Base-by-base conservation (phyloP, 2,329 filamentous ascomycete species). In the Penicillium rolfsii region DNA sequence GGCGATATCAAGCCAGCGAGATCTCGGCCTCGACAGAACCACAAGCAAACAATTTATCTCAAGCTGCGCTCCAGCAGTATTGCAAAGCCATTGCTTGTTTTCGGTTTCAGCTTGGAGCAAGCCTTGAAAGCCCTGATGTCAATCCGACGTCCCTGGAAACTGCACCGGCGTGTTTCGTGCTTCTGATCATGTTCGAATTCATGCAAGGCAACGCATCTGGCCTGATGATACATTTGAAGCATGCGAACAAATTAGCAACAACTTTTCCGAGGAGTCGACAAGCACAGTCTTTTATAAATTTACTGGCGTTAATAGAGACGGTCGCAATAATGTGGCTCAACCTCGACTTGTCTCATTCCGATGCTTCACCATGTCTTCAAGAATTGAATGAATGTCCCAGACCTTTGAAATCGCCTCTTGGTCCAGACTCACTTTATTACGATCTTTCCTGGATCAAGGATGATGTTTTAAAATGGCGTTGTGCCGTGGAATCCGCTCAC, bases 131-230 rank as follows among this genome's bases (percentile, higher is more conserved):
- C 16, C 36, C 1, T 14, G 36, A 40, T 7, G 36, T 1, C 36
- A 40, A 40, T 40, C 5, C 6, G 36, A 5, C 5, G 16, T n/a
- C 36, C 2, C 16, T 40, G 36, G 36, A 40, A 40, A 40, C 36
- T 43, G 38, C 38, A 19, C 43, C 43, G 1, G 24, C 24, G 14
- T 55, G 52, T 30, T 41, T 41, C 26, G n/a, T 55, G 24, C 52
- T 55, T 41, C 24, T 55, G n/a, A 46, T 46, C n/a, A 43, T 55
- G 36, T 55, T 55, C 38, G 52, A 55, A 24, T 55, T 55, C 24
- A 30, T 55, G 52, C 52, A 55, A 22, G 52, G 52, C 19, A 55
- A 55, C 38, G 52, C 52, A 16, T 38, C 28, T 11, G 52, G 52
- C 9, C 38, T 55, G 12, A 28, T 55, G 4, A 30, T 45, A n/a